Evolutionary conservation across 371 early-diverging fungal species (phyloP).

Genomic region (Saksenaea oblongispora): DNA sequence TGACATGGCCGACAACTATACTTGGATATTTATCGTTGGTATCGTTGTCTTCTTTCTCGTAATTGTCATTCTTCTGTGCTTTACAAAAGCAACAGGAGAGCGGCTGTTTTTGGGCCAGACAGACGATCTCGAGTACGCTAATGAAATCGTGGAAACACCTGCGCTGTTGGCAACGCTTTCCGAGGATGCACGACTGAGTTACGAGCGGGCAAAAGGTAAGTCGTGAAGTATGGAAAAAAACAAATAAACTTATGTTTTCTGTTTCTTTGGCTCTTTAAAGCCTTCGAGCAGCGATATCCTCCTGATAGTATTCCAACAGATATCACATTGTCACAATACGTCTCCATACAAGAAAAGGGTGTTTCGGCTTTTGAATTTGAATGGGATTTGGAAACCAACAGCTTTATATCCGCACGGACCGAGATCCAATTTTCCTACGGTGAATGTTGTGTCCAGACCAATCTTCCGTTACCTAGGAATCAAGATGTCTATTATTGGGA

Average conservation of each 20-base stretch:
- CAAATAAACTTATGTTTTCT: neutral
- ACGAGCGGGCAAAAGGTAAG: constrained; percentile 51
- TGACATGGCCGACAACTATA: constrained; percentile 29
- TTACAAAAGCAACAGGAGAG: constrained; percentile 44
- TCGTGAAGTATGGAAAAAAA: neutral
- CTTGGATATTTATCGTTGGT: constrained; percentile 50
- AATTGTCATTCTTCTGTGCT: constrained; percentile 43
- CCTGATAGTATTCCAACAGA: constrained; percentile 69
- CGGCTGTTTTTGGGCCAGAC: constrained; percentile 31
- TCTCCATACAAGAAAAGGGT: constrained; percentile 81
- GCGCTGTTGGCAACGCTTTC: constrained; percentile 37
- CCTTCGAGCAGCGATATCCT: constrained; percentile 57
- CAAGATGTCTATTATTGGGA: constrained; percentile 79
- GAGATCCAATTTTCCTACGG: constrained; percentile 73
- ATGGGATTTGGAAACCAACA: constrained; percentile 63
- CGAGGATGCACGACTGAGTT: constrained; percentile 51
- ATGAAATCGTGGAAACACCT: constrained; percentile 41
- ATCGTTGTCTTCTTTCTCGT: constrained; percentile 48
- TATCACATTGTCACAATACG: constrained; percentile 65
- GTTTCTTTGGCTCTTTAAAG: constrained; percentile 19
- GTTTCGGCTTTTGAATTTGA: constrained; percentile 86
- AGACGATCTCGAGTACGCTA: constrained; percentile 35
- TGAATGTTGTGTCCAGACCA: constrained; percentile 80
- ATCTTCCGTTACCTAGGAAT: constrained; percentile 77
- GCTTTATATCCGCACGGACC: constrained; percentile 72